Base-by-base conservation (phyloP, 306 rosid genomes). In the Citrullus mucosospermus region DNA sequence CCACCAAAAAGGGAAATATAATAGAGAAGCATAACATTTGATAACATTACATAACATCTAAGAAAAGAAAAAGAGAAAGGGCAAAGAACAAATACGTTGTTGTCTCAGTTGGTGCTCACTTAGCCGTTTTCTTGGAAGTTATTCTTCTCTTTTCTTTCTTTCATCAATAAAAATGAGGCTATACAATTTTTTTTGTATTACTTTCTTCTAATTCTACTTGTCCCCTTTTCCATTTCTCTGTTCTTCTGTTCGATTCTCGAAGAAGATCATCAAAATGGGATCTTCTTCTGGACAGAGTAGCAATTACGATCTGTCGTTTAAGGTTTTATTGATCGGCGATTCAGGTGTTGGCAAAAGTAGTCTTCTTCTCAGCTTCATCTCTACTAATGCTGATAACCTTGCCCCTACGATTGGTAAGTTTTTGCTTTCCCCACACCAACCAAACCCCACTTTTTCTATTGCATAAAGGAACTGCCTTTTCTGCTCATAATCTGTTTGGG, bases 261-360 rank as follows among this genome's bases (percentile, higher is more conserved):
- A 60, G 71, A 78, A 67, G 72, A 75, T 48, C 38, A 12, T 55
- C 59, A 66, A 18, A 82, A 91, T 91, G 99, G 89, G 93, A 83
- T 95, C 97, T 39, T 90, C 93, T 79, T 90, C 98, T 22, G 98
- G 88, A 75, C 97, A 92, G 81, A 85, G 81, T 73, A 84, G 88
- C 78, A 84, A 61, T 85, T 92, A 86, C 87, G 99, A 92, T 91
- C 90, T 95, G 80, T 92, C 99, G 6, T 91, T 91, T 87, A 95
- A 95, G 96, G 86, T 95, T 91, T 85, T 95, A 88, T 60, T 95
- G 89, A 92, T 95, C 80, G 99, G 99, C 79, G 99, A 95, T 79
- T 88, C 99, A 8, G 97, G 87, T 61, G 99, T 95, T n/a, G 99
- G 99, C 51, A 95, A 95, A 82, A 95, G 97, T 68, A 95, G 97